Base-by-base conservation (phyloP, 108 stramenopile genomes). In the Nannochloropsis gaditana region DNA sequence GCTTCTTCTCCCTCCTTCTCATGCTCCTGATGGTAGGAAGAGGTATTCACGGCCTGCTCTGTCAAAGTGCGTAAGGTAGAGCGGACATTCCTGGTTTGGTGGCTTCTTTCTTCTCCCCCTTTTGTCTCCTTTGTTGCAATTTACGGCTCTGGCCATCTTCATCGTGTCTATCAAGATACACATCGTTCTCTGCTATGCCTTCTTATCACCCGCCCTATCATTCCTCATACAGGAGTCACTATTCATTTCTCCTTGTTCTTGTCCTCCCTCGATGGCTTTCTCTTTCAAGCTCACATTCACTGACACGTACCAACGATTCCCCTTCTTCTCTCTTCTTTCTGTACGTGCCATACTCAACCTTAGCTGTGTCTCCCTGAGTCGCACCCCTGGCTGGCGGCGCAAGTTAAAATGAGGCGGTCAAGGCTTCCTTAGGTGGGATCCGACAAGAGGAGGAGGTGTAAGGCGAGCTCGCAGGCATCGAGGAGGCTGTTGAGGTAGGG, bases 311-410 rank as follows among this genome's bases (percentile, higher is more conserved):
- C 19, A 73, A 73, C n/a, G 8, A 15, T 73, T 15, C 15, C 59
- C 59, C 2, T n/a, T 73, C 59, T n/a, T n/a, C 6, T n/a, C 4
- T 73, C 6, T n/a, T 2, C 59, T 73, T 73, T n/a, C 4, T 73
- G 19, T 6, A 5, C 59, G 31, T 31, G 31, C 31, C 31, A 31
- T 1, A 31, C 31, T 31, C 44, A 17, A 19, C 44, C 11, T 82
- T 73, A 73, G 59, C 59, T 73, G 0, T 0, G 4, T n/a, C 59
- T 73, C 86, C 91, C 91, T 5, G 91, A 91, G 84, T 91, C 91
- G 21, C 91, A 89, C 21, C 87, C 84, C 50, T 91, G 43, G 80
- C 85, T 91, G 82, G 86, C 84, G 9, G 88, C 85, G 11, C 45
- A 91, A 19, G 88, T 44, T 44, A 86, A 83, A 17, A 79, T 43